Conservation (phyloP, 768 basidiomycete genomes). For the Daedaleopsis sinensis region DNA sequence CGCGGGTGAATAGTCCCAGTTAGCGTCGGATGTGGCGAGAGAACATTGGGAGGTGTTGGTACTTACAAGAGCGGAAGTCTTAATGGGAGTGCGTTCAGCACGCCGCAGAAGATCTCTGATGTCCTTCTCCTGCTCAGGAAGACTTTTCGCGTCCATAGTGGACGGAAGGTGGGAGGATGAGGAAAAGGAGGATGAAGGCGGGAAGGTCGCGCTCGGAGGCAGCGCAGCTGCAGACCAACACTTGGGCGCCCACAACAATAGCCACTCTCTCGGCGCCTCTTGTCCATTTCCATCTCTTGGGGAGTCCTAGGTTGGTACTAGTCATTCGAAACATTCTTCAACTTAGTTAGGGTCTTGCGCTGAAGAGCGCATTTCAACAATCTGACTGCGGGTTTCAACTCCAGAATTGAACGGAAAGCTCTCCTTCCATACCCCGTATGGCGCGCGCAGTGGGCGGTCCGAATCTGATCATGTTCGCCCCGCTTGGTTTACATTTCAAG, state of each 20-base stretch:
- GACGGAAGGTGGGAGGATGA: not conserved
- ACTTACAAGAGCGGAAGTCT: slow-evolving; percentile 44
- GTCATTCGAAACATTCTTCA: too few species aligned
- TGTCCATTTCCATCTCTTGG: too few species aligned
- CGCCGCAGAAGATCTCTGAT: slow-evolving; percentile 44
- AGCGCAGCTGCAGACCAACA: too few species aligned
- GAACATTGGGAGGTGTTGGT: not conserved
- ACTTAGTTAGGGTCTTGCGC: too few species aligned
- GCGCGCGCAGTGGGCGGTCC: too few species aligned
- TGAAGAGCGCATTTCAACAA: too few species aligned
- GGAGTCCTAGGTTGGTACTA: too few species aligned
- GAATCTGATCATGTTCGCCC: too few species aligned
- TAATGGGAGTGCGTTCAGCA: slow-evolving; percentile 43
- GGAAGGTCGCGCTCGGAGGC: not conserved
- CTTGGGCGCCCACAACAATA: not conserved
- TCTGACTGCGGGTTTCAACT: too few species aligned
- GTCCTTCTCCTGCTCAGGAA: slow-evolving; percentile 42
- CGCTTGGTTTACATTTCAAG: too few species aligned
- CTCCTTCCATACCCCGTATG: too few species aligned
- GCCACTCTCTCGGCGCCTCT: not conserved
- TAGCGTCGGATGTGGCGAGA: slow-evolving; percentile 6
- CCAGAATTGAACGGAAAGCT: too few species aligned
- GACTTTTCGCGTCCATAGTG: slow-evolving; percentile 30
- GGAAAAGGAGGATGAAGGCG: not conserved
- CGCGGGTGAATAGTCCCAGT: not conserved